These are phyloP conservation scores for Barnettozyma botsteinii DNA, from an alignment of 805 yeast species.

Conservation along the genomic window DNA sequence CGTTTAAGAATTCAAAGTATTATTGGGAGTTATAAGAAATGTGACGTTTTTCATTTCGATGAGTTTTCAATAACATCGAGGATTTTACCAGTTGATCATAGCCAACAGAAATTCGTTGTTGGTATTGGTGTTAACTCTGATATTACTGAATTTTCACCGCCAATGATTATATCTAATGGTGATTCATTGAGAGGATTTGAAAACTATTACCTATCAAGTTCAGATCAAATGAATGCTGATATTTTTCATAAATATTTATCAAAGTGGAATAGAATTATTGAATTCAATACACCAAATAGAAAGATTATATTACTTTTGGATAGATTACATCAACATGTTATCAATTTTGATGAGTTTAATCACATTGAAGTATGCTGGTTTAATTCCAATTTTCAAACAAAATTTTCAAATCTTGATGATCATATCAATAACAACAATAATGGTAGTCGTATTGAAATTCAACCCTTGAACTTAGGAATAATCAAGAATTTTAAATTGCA, in stretches of 20 bases:
- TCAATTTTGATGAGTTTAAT: constrained; percentile 26
- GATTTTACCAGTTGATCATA: constrained; percentile 15
- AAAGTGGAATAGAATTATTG: constrained; percentile 11
- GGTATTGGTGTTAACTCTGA: constrained; percentile 20
- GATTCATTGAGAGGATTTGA: not conserved
- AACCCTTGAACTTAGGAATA: constrained; percentile 31
- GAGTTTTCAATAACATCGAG: constrained; percentile 27
- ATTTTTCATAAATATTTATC: constrained; percentile 20
- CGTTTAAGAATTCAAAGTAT: constrained; percentile 16
- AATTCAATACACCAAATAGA: constrained; percentile 11
- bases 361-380: constrained; percentile 28
- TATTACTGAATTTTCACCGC: constrained; percentile 16
- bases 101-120: constrained; percentile 10
- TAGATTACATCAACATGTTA: constrained; percentile 31
- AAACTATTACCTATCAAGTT: constrained; percentile 14
- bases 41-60: constrained; percentile 33
- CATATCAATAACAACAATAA: constrained; percentile 6
- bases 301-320: constrained; percentile 29
- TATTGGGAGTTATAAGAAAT: constrained; percentile 16
- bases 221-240: constrained; percentile 17
- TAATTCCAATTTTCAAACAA: constrained; percentile 10
- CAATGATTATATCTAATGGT: constrained; percentile 13
- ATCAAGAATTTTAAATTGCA: constrained; percentile 29
- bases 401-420: constrained; percentile 14
- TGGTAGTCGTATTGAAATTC: constrained; percentile 18